These are phyloP conservation scores for Neonectria coccinea DNA, from an alignment of 2,329 filamentous ascomycete species.

Conservation along the genomic window DNA sequence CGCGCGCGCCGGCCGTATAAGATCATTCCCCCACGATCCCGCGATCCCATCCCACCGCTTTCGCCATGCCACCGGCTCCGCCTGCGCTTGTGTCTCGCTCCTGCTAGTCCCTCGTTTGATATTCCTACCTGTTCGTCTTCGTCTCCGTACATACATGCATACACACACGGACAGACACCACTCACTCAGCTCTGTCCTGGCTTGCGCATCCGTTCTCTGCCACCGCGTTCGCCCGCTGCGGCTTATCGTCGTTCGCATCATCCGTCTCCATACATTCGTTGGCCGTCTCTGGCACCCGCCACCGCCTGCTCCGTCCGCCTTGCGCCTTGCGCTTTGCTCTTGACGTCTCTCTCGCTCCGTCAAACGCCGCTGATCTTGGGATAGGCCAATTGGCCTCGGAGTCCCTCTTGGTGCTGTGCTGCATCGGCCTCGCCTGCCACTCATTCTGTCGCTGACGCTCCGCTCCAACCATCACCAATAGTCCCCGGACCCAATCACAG, in stretches of 20 bases:
- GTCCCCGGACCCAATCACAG: conserved; percentile 49
- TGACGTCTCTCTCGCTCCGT: conserved; percentile 24
- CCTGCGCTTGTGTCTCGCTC: conserved; percentile 38
- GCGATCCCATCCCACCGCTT: conserved; percentile 36
- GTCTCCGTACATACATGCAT: conserved; percentile 8
- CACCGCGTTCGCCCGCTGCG: conserved; percentile 17
- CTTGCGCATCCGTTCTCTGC: conserved; percentile 14
- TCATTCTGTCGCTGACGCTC: conserved; percentile 38
- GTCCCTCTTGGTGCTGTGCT: conserved; percentile 31
- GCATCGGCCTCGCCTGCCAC: conserved; percentile 39
- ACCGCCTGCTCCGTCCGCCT: conserved; percentile 7
- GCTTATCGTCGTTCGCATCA: conserved; percentile 6
- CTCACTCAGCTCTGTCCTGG: conserved; percentile 34
- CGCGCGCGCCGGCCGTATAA: conserved; percentile 44
- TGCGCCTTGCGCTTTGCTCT: conserved; percentile 4
- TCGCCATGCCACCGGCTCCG: conserved; percentile 42
- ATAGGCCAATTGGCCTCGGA: conserved; percentile 42
- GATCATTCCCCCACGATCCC: conserved; percentile 33
- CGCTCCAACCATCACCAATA: conserved; percentile 39
- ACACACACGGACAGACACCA: conserved; percentile 23
- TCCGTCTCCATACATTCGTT: conserved; percentile 6
- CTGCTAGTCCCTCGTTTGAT: conserved; percentile 45
- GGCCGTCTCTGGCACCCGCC: background rate
- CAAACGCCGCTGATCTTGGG: conserved; percentile 32
- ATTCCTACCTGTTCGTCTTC: conserved; percentile 34